Evolutionary conservation across 148 eudicot species (phyloP).

Genomic region (Chenopodium formosanum): DNA sequence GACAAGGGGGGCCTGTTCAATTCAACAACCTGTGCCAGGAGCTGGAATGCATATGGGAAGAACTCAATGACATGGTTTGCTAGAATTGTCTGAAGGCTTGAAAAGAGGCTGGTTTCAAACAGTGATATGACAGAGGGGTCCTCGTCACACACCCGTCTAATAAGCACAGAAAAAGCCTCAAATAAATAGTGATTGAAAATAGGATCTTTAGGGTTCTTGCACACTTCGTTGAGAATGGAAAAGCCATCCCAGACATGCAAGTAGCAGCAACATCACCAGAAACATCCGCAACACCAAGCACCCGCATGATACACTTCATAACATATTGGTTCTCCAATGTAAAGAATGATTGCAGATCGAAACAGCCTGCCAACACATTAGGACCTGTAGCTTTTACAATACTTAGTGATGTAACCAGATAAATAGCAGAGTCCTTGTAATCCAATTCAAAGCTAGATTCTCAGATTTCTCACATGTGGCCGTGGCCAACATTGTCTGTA

Average conservation of each 20-base stretch:
- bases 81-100: constrained; percentile 67
- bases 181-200: constrained; percentile 84
- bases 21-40: constrained; percentile 92
- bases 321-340: constrained; percentile 82
- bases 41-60: constrained; percentile 95
- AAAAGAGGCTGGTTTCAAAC: constrained; percentile 75
- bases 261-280: constrained; percentile 67
- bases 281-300: constrained; percentile 83
- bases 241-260: constrained; percentile 67
- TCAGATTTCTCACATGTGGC: constrained; percentile 1
- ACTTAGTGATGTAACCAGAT: constrained; percentile 79
- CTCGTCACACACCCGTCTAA: constrained; percentile 72
- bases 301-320: constrained; percentile 98
- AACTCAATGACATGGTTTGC: constrained; percentile 67
- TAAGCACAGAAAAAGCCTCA: constrained; percentile 82
- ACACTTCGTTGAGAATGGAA: constrained; percentile 67
- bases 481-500: constrained; percentile 53
- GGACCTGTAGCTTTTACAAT: constrained; percentile 69
- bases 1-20: constrained; percentile 72
- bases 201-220: constrained; percentile 89
- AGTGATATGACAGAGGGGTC: constrained; percentile 66
- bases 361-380: constrained; percentile 69
- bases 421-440: constrained; percentile 90
- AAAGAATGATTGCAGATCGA: constrained; percentile 82
- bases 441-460: constrained; percentile 81